Base-by-base conservation (phyloP, 352 stramenopile species). In the Globisporangium nunn region DNA sequence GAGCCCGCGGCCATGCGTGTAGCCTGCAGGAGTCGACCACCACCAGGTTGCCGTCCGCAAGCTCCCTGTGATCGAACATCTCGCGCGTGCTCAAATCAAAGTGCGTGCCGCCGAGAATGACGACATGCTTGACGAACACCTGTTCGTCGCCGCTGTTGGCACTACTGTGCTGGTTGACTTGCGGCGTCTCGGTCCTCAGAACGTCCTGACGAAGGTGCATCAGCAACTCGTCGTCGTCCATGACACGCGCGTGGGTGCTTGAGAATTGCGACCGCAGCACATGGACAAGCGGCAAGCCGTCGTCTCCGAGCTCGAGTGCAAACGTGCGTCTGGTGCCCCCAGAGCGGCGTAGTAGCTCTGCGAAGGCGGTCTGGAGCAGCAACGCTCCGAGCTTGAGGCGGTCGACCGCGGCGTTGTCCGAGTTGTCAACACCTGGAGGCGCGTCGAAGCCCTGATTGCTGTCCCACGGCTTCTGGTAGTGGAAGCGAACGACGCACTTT, bases 1-100 rank as follows among this genome's bases (percentile, higher is more conserved):
- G 52, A 30, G 71, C 64, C 14, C 64, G 40, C 0, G 79, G 79
- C 79, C 79, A 89, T 57, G 73, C 75, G 56, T 83, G 76, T 47
- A 91, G 68, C 31, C 78, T 75, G 47, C 76, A 88, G 0, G 78
- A 85, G 1, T 73, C 74, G 61, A 91, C 85, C 29, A 89, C 61
- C 6, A 76, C 78, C 4, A 87, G 63, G 56, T 76, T 76, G 4
- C 66, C 68, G 12, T 77, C 74, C 41, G 72, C 76, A 0, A 88
- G 59, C 7, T 80, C 76, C 6, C 69, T 81, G 54, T 91, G 76
- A 0, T 66, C 75, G 43, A 85, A 70, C 1, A 81, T 62, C 39
- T 80, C 68, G 30, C 67, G 66, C 14, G 72, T 81, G 40, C 64
- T 33, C 0, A 50, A 54, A 52, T 89, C 83, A 63, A 76, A 87